phyloP scores from a whole-genome alignment of 2,329 filamentous ascomycete genomes.

The Colletotrichum sp. region DNA sequence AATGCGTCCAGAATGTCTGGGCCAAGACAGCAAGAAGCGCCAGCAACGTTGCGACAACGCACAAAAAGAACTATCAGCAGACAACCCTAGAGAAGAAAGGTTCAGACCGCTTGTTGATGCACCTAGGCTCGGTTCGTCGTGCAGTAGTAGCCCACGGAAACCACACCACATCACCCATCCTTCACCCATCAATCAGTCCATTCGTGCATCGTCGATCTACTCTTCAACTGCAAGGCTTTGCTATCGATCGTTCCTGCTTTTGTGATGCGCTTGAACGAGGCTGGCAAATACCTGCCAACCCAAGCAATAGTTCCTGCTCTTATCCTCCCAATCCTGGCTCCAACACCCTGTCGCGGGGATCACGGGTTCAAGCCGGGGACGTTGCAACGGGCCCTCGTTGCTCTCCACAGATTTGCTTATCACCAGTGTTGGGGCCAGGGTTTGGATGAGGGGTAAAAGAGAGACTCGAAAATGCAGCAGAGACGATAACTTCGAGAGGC shows the following conservation, averaged over 20 bases:
- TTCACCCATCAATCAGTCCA: background rate
- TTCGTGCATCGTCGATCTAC: background rate
- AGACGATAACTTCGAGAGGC: background rate
- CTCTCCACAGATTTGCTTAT: slow-evolving; percentile 1
- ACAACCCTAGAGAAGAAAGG: background rate
- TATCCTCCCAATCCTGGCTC: background rate
- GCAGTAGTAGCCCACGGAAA: slow-evolving; percentile 10
- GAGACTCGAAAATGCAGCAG: background rate
- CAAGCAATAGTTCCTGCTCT: background rate
- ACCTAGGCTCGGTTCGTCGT: slow-evolving; percentile 10
- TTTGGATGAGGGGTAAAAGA: background rate
- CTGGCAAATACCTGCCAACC: background rate
- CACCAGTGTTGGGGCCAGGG: background rate
- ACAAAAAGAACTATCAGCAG: background rate
- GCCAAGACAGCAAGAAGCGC: background rate
- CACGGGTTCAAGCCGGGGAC: background rate
- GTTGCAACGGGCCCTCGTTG: background rate
- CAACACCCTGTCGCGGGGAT: background rate
- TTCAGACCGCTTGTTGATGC: slow-evolving; percentile 16
- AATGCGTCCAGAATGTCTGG: background rate
- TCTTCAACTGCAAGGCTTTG: background rate
- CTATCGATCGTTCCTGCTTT: background rate
- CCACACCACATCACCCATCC: background rate
- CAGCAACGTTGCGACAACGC: background rate
- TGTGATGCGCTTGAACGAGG: background rate